Evolutionary conservation across 805 yeast genomes (phyloP).

Genomic region (Zygosaccharomyces pseudorouxii): DNA sequence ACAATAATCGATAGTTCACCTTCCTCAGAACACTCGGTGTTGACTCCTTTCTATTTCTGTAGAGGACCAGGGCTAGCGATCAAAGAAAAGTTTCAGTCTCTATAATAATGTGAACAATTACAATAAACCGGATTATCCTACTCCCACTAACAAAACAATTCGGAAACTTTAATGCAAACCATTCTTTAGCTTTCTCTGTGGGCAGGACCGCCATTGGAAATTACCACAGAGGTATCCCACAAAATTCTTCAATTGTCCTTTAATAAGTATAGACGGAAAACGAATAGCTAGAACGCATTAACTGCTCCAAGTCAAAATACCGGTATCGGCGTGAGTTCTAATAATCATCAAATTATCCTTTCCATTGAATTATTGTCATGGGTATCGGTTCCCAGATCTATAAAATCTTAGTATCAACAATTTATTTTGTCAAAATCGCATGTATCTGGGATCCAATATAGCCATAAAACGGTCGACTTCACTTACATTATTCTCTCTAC

Average conservation of each 20-base stretch:
- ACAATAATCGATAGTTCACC: background rate
- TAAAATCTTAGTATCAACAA: constrained; percentile 48
- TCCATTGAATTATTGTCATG: constrained; percentile 45
- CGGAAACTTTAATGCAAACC: background rate
- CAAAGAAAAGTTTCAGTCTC: background rate
- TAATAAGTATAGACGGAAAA: background rate
- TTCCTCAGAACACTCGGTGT: background rate
- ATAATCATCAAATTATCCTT: constrained; percentile 42
- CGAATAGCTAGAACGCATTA: background rate
- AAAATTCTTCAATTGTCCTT: background rate
- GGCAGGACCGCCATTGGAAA: background rate
- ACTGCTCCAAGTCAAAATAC: background rate
- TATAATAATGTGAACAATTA: background rate
- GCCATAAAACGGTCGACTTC: constrained; percentile 4
- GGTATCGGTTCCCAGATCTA: constrained; percentile 70
- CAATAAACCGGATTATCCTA: no score
- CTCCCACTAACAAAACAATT: background rate
- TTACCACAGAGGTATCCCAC: background rate
- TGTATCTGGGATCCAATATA: constrained; percentile 17
- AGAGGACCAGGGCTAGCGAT: background rate
- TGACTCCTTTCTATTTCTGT: background rate
- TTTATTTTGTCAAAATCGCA: constrained; percentile 39
- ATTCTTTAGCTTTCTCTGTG: background rate
- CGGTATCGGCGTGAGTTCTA: constrained; percentile 17
- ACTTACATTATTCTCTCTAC: constrained; percentile 4